A percentile compares a stretch with the other conserved stretches of the same genome.
Conservation (phyloP, 345 rosid genomes). For the Melaleuca alternifolia region DNA sequence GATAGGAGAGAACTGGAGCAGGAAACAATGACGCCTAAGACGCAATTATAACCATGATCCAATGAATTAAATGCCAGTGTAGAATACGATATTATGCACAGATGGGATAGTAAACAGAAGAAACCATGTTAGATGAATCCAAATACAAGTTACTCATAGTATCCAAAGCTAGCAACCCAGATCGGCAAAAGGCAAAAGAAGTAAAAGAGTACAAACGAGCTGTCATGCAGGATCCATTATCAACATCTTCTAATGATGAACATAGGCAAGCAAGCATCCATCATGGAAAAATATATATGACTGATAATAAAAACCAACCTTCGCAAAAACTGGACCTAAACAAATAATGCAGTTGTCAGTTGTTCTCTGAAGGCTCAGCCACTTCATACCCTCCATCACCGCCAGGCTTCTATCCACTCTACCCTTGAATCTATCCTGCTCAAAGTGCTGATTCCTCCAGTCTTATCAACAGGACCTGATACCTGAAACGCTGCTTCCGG, state of each 20-base stretch:
- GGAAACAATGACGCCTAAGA: background rate
- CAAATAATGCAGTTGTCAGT: background rate
- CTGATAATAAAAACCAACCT: background rate
- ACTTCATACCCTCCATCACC: conserved; percentile 14
- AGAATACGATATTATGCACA: background rate
- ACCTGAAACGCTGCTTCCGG: conserved; percentile 15
- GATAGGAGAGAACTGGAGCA: background rate
- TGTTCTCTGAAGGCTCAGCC: background rate
- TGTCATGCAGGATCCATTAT: background rate
- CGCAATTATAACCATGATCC: background rate
- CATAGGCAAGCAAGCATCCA: background rate
- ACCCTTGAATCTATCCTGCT: conserved; percentile 44
- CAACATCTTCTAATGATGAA: background rate
- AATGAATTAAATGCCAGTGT: background rate
- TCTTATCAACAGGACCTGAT: conserved; percentile 16
- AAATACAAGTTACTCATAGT: background rate
- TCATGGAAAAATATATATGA: background rate
- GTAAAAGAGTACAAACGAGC: background rate
- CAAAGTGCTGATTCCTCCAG: conserved; percentile 34
- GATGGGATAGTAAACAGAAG: background rate
- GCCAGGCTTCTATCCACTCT: conserved; percentile 56
- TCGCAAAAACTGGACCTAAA: background rate
- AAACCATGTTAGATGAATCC: background rate
- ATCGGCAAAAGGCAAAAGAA: background rate
- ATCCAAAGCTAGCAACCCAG: background rate